Evolutionary conservation across 2,329 filamentous ascomycete genomes (phyloP).

Genomic region (Alternaria conjuncta): DNA sequence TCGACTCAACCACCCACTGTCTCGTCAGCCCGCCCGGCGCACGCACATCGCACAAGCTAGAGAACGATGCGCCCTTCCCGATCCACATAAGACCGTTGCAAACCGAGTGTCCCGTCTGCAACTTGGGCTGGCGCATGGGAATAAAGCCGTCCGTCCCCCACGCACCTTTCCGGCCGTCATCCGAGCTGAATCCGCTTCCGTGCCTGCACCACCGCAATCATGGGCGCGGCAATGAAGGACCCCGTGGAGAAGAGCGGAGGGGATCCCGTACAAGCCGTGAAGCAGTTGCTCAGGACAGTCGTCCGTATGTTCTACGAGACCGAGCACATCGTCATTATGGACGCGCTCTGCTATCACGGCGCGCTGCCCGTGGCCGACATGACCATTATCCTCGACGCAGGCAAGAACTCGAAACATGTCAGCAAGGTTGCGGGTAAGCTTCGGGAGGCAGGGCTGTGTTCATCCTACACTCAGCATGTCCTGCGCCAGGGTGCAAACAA

Average conservation of each 20-base stretch:
- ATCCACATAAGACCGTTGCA: neutral
- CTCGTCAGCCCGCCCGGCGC: slow-evolving; percentile 18
- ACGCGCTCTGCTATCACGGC: slow-evolving; percentile 78
- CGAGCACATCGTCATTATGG: slow-evolving; percentile 80
- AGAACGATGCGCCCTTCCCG: neutral
- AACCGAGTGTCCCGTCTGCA: neutral
- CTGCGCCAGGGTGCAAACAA: slow-evolving; percentile 80
- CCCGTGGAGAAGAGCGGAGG: slow-evolving; percentile 50
- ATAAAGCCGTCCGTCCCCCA: slow-evolving; percentile 8
- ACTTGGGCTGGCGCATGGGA: slow-evolving; percentile 14
- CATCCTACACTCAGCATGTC: slow-evolving; percentile 78
- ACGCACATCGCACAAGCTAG: slow-evolving; percentile 11
- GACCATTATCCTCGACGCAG: slow-evolving; percentile 73
- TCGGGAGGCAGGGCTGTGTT: slow-evolving; percentile 83
- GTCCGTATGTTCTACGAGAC: slow-evolving; percentile 87
- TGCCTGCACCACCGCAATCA: slow-evolving; percentile 10
- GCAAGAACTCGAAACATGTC: slow-evolving; percentile 89
- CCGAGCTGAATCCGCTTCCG: neutral
- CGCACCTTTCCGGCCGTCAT: neutral
- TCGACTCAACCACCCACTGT: slow-evolving; percentile 17
- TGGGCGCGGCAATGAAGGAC: slow-evolving; percentile 43
- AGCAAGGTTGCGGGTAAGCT: slow-evolving; percentile 87
- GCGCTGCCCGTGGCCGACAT: slow-evolving; percentile 88
- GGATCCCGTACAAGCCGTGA: slow-evolving; percentile 66
- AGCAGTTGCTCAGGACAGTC: slow-evolving; percentile 84